Conservation (phyloP, 2,329 filamentous ascomycete genomes). For the Fusarium sp. region DNA sequence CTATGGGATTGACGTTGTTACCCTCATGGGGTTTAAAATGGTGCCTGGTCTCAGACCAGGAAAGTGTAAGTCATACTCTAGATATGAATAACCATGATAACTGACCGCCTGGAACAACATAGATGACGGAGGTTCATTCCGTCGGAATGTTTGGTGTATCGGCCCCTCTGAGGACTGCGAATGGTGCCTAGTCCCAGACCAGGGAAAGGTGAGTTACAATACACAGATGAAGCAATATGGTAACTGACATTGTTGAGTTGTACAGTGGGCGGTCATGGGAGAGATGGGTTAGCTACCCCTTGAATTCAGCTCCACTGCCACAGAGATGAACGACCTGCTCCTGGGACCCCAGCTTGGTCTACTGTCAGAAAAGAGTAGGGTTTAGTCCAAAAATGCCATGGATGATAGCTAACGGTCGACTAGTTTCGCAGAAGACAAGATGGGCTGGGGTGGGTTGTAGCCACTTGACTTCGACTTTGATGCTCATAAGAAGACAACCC, state of each 20-base stretch:
- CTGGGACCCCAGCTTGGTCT: neutral
- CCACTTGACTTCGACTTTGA: neutral
- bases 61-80: neutral
- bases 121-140: too few species aligned
- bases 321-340: neutral
- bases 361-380: neutral
- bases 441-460: neutral
- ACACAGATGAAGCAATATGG: neutral
- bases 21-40: neutral
- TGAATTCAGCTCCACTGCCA: neutral
- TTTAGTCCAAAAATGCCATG: neutral
- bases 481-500: neutral
- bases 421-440: neutral
- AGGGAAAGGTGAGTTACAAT: neutral
- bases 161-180: too few species aligned
- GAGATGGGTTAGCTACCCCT: neutral
- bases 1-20: neutral
- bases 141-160: neutral
- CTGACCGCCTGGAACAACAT: neutral
- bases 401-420: neutral
- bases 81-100: too few species aligned
- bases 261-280: neutral
- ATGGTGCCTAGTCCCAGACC: neutral
- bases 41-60: neutral
- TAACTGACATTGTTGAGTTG: too few species aligned